Percentiles rank a stretch among this genome's conserved stretches.
phyloP scores from a whole-genome alignment of 495 filamentous ascomycete species.

The Talaromyces thailandensis region DNA sequence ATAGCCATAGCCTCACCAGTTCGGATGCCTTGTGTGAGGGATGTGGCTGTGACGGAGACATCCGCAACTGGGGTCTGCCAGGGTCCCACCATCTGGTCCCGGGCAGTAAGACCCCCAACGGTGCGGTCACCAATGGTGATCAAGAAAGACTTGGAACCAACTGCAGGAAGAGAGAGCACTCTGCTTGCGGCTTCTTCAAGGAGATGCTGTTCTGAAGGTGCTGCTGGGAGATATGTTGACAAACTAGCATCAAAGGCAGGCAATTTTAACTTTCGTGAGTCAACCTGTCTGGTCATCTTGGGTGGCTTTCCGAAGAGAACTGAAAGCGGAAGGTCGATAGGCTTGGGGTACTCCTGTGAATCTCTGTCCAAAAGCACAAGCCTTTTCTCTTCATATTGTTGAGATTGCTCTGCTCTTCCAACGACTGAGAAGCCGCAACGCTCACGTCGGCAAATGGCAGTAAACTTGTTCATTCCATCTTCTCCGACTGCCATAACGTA shows the following conservation, averaged over 20 bases:
- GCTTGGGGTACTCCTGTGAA: conserved; percentile 61
- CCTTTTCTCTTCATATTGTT: conserved; percentile 51
- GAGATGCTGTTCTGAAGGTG: conserved; percentile 51
- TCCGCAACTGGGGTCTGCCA: conserved; percentile 97
- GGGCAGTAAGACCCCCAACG: conserved; percentile 78
- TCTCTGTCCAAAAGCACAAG: conserved; percentile 78
- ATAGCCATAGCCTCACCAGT: conserved; percentile 96
- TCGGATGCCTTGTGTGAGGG: conserved; percentile 59
- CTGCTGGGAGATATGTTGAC: conserved; percentile 51
- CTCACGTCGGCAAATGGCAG: conserved; percentile 73
- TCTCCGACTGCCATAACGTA: conserved; percentile 81
- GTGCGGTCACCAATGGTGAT: conserved; percentile 94
- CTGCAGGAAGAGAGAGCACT: conserved; percentile 76
- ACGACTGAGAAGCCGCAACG: conserved; percentile 92
- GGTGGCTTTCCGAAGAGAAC: conserved; percentile 87
- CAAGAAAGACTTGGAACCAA: conserved; percentile 92
- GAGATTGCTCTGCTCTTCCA: conserved; percentile 58
- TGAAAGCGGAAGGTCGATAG: conserved; percentile 87
- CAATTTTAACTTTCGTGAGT: conserved; percentile 59
- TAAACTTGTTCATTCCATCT: conserved; percentile 73
- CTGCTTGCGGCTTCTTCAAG: conserved; percentile 67
- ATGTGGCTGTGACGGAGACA: conserved; percentile 81
- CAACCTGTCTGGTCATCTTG: conserved; percentile 71
- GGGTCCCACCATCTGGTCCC: conserved; percentile 93
- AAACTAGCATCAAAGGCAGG: conserved; percentile 65